Conservation (phyloP, 2,329 filamentous ascomycete genomes). For the Penicillium griseofulvum region DNA sequence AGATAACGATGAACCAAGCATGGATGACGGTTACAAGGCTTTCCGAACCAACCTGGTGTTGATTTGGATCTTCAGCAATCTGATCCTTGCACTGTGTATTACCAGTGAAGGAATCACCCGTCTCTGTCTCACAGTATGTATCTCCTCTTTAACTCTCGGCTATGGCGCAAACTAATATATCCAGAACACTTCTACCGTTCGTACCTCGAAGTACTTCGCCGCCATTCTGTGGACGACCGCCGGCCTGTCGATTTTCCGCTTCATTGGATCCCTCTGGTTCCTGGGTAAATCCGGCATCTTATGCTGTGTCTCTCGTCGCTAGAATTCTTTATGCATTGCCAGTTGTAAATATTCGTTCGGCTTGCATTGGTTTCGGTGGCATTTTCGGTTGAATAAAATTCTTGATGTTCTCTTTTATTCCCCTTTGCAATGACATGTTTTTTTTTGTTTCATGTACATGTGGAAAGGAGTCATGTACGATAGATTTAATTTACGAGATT, state of each 20-base stretch:
- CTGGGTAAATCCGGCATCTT: constrained; percentile 87
- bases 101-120: constrained; percentile 79
- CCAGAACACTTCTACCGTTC: constrained; percentile 62
- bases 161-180: not conserved
- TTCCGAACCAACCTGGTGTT: constrained; percentile 94
- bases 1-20: constrained; percentile 75
- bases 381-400: not conserved
- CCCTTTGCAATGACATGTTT: not conserved
- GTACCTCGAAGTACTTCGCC: constrained; percentile 87
- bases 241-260: constrained; percentile 75
- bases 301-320: constrained; percentile 86
- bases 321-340: constrained; percentile 2
- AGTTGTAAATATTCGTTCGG: constrained; percentile 9
- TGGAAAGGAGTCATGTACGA: constrained; percentile 1
- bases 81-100: constrained; percentile 75
- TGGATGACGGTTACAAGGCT: constrained; percentile 97
- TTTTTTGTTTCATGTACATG: not conserved
- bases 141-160: not conserved
- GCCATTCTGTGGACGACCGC: constrained; percentile 86
- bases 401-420: constrained; percentile 1
- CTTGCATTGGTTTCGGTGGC: not conserved
- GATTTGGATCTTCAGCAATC: constrained; percentile 91
- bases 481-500: not conserved
- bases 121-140: constrained; percentile 79
- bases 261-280: constrained; percentile 89